phyloP scores from a whole-genome alignment of 345 rosid genomes.

The thale cress (Arabidopsis thaliana) region TAIR10.1 NC_003071.7:16676501-16677000 shows the following conservation, averaged over 20 bases:
- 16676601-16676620: conserved; percentile 18
- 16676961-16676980: conserved; percentile 71
- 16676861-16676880: conserved; percentile 56
- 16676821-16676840: conserved; percentile 31
- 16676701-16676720: conserved; percentile 36
- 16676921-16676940: conserved; percentile 58
- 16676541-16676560: background rate
- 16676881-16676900: conserved; percentile 55
- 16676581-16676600: conserved; percentile 2
- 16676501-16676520: background rate
- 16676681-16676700: conserved; percentile 33
- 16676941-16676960: conserved; percentile 52
- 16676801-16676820: conserved; percentile 40
- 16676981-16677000: conserved; percentile 98
- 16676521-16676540: background rate
- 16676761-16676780: conserved; percentile 42
- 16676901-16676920: conserved; percentile 76
- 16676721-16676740: conserved; percentile 30
- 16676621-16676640: conserved; percentile 23
- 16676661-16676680: conserved; percentile 3
- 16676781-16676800: conserved; percentile 34
- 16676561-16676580: conserved; percentile 25
- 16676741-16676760: conserved; percentile 25
- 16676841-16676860: conserved; percentile 37
- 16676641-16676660: conserved; percentile 35